Percentiles rank a stretch among this genome's conserved stretches.
phyloP scores from a whole-genome alignment of 2,329 filamentous ascomycete species.

The Aspergillus sp. region DNA sequence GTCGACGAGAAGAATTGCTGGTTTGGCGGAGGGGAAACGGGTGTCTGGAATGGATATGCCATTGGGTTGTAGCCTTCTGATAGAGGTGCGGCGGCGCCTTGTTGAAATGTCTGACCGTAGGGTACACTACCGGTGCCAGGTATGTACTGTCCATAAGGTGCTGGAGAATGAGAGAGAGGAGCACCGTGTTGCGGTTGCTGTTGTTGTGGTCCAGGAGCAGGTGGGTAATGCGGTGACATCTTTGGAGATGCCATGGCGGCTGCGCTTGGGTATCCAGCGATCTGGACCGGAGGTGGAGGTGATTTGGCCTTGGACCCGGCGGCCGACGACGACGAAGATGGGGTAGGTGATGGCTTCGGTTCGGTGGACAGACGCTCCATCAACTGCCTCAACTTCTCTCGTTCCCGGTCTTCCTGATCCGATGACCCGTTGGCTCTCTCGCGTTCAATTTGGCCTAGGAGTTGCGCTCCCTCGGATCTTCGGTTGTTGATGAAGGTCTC shows the following conservation, averaged over 20 bases:
- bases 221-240: conserved; percentile 32
- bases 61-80: conserved; percentile 48
- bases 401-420: conserved; percentile 72
- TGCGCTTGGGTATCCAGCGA: conserved; percentile 24
- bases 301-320: conserved; percentile 29
- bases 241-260: conserved; percentile 35
- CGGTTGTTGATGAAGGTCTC: conserved; percentile 96
- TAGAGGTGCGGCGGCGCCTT: conserved; percentile 37
- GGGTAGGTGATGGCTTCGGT: conserved; percentile 27
- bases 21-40: conserved; percentile 39
- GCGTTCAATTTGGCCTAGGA: conserved; percentile 83
- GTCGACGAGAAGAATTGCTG: conserved; percentile 35
- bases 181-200: conserved; percentile 7
- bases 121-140: conserved; percentile 13
- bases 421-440: conserved; percentile 59
- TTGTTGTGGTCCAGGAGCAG: conserved; percentile 17
- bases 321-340: conserved; percentile 37
- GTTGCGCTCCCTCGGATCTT: conserved; percentile 81
- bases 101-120: conserved; percentile 33
- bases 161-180: conserved; percentile 31
- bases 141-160: conserved; percentile 33
- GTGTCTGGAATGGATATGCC: conserved; percentile 42
- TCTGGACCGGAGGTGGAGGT: conserved; percentile 28
- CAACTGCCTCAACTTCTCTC: conserved; percentile 76
- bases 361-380: conserved; percentile 97